Evolutionary conservation across 2,329 filamentous ascomycete genomes (phyloP), one percentile per base, ranked within the genome.

Genomic region (Exophiala spinifera): DNA sequence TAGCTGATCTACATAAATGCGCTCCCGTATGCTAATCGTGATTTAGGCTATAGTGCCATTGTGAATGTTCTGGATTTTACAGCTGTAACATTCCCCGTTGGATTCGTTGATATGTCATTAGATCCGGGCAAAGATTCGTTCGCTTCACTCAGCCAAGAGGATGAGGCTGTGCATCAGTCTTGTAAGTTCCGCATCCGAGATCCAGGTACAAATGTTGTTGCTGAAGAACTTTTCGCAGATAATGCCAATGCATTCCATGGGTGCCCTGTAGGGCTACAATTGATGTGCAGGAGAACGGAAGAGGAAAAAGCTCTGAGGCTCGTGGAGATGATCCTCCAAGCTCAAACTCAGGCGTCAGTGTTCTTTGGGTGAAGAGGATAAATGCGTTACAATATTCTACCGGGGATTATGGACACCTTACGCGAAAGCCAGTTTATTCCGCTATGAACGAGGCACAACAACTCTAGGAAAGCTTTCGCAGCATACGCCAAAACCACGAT

Each of bases 11-110:
- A 31, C 7, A 6, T 10, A 10, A 31, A 11, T 2, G 25, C 11
- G 25, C 11, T 31, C 25, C 11, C 11, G 34, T 3, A 37, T 43
- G 23, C 17, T 47, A 36, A 46, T 44, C 37, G 37, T 42, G 28
- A n/a, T 25, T 8, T 37, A 51, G 82, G 82, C 3, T 84, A 84
- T 61, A 83, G 81, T 1, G 82, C 82, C 61, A 72, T 83, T 7
- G 83, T 80, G 74, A 84, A 85, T 59, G 66, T 85, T 6, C 69
- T 86, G 0, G 83, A 86, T 63, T 86, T 85, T 60, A 73, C 79
- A 0, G 76, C 81, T 0, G 67, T 83, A 6, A 76, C 79, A 0
- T 67, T 86, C 11, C 57, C 62, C 2, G 59, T 63, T 3, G 51
- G 46, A 15, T 54, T 17, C 14, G 23, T 45, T 17, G 40, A 54